Evolutionary conservation across 257 asterid genomes (phyloP).

Genomic region (Nicotiana paniculata): DNA sequence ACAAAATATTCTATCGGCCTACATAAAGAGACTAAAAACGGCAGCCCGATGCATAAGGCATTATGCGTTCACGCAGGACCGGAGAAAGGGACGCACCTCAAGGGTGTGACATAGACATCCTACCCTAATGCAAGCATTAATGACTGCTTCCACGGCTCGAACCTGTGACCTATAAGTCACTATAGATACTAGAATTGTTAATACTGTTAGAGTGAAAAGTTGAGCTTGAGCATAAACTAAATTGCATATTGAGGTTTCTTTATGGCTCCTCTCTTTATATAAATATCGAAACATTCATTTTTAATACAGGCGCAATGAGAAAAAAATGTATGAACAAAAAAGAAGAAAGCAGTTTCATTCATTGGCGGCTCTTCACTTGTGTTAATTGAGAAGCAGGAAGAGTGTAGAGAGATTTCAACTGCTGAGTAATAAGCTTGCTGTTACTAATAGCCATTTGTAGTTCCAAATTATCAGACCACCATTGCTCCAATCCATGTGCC

Average conservation of each 20-base stretch:
- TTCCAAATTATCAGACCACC: slow-evolving; percentile 82
- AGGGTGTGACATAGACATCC: too few species aligned
- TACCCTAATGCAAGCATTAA: too few species aligned
- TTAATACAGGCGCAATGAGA: neutral
- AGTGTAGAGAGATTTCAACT: slow-evolving; percentile 59
- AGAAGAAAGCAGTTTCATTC: neutral
- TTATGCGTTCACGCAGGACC: too few species aligned
- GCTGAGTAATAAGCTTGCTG: slow-evolving; percentile 62
- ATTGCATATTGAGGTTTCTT: neutral
- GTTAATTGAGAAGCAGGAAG: slow-evolving; percentile 25
- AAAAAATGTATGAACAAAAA: too few species aligned
- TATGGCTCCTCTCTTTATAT: neutral
- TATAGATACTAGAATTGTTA: neutral
- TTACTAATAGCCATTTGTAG: slow-evolving; percentile 47
- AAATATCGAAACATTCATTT: neutral
- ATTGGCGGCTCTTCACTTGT: slow-evolving; percentile 11
- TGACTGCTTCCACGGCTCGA: too few species aligned
- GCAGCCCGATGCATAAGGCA: too few species aligned
- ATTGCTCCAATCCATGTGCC: slow-evolving; percentile 77
- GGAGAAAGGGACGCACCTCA: too few species aligned
- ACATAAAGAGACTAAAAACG: too few species aligned
- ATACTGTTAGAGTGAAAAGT: neutral
- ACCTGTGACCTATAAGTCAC: too few species aligned
- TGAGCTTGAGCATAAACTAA: neutral
- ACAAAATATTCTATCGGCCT: too few species aligned